Base-by-base conservation (phyloP, 2,329 filamentous ascomycete species). In the Beauveria bassiana region DNA sequence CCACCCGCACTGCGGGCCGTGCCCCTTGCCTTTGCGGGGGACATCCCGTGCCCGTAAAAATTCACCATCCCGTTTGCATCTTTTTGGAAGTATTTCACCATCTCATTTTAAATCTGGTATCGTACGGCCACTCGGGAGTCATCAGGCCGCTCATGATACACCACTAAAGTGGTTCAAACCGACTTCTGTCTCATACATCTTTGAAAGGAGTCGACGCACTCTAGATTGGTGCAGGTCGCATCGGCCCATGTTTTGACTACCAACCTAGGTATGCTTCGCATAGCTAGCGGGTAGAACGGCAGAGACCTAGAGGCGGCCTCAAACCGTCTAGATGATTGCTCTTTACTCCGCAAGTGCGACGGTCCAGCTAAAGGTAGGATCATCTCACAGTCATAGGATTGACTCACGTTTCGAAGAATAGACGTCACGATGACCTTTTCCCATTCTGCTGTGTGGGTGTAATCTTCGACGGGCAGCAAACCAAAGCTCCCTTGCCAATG, bases 11-110 rank as follows among this genome's bases (percentile, higher is more conserved):
- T 28, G 24, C 50, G 58, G 50, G 49, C 42, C 50, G 58, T 45
- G n/a, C 43, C 34, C 42, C 50, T 43, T 61, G 50, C 50, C 18
- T 53, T 46, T 54, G 58, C 58, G 58, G 50, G 58, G 50, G 24
- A 46, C 16, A 22, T 56, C 26, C 20, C 38, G 31, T 53, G n/a
- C 34, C 34, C 34, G 34, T 16, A 38, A 38, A 34, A 40, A 38
- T 12, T 24, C 31, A 26, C 26, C 53, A 16, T 57, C n/a, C 16
- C n/a, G 4, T 55, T 24, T 45, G 22, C 52, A 28, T 12, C 24
- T 34, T 34, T 24, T 1, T 24, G 12, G 31, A 34, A 34, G 10
- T 14, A 34, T 5, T 34, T 20, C 9, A 40, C 26, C n/a, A 4
- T 22, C 12, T 26, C 28, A 20, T 34, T n/a, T 12, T 47, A 20